Conservation (phyloP, 1,284 basidiomycete species). For the Cutaneotrichosporon sp. region DNA sequence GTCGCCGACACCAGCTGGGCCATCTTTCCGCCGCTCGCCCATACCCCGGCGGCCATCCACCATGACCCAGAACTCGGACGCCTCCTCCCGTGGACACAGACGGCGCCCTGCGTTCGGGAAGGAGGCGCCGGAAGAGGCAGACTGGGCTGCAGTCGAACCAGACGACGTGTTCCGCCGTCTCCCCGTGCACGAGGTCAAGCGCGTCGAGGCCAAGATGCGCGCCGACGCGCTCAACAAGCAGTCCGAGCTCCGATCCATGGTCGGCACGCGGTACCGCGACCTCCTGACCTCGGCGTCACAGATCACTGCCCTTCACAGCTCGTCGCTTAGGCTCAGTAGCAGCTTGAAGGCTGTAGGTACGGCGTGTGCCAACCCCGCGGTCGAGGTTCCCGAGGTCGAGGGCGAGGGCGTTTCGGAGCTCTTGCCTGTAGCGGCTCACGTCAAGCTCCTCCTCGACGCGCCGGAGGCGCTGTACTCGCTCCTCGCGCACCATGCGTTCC, state of each 20-base stretch:
- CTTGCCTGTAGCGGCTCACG: constrained; percentile 76
- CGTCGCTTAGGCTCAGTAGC: constrained; percentile 55
- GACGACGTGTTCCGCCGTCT: constrained; percentile 76
- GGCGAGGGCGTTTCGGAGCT: constrained; percentile 59
- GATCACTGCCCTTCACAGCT: constrained; percentile 63
- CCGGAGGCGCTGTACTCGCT: constrained; percentile 80
- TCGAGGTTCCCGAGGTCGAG: constrained; percentile 26
- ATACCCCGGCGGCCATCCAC: constrained; percentile 9
- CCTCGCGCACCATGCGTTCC: constrained; percentile 71
- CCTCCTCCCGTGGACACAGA: background rate
- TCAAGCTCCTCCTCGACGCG: constrained; percentile 80
- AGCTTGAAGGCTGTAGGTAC: constrained; percentile 43
- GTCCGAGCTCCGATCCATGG: constrained; percentile 88
- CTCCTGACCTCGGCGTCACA: constrained; percentile 84
- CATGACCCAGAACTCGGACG: background rate
- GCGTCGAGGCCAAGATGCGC: constrained; percentile 68
- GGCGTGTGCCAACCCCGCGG: constrained; percentile 39
- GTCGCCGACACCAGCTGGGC: constrained; percentile 4
- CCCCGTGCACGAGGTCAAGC: constrained; percentile 71
- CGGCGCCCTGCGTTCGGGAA: background rate
- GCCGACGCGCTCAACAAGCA: constrained; percentile 86
- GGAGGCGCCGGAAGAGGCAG: constrained; percentile 20
- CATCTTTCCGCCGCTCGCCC: constrained; percentile 1
- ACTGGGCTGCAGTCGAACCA: constrained; percentile 60
- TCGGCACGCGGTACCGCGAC: constrained; percentile 93